Evolutionary conservation across 345 rosid genomes (phyloP).

Genomic region (Populus nigra): DNA sequence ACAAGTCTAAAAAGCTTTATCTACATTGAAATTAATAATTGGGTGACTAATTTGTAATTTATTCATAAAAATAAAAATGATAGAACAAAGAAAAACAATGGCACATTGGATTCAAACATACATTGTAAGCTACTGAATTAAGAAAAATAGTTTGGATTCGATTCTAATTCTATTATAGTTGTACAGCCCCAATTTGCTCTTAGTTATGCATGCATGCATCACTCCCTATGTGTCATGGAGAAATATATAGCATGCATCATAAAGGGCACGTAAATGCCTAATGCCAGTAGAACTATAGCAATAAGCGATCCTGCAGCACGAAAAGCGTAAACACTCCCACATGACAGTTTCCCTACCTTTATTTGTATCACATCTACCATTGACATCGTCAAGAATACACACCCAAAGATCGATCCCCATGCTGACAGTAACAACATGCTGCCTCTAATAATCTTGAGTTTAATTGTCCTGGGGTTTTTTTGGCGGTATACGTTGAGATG

Average conservation of each 20-base stretch:
- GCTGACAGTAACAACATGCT: not conserved
- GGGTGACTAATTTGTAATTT: too few species aligned
- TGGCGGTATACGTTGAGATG: constrained; percentile 7
- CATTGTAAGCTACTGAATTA: too few species aligned
- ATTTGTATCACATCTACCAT: constrained; percentile 23
- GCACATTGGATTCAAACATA: too few species aligned
- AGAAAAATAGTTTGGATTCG: too few species aligned
- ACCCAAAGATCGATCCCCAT: constrained; percentile 7
- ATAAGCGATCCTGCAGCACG: constrained; percentile 16
- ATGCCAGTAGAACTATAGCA: constrained; percentile 21
- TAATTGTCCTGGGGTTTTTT: not conserved
- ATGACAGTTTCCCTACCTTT: constrained; percentile 8
- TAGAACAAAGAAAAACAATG: too few species aligned
- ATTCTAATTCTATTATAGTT: too few species aligned
- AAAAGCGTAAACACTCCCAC: constrained; percentile 9
- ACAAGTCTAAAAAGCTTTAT: too few species aligned
- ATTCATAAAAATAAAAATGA: too few species aligned
- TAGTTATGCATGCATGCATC: not conserved
- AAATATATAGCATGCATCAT: not conserved
- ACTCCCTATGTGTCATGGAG: not conserved
- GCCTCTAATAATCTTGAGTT: not conserved
- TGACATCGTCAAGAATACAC: constrained; percentile 17
- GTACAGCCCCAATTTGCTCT: too few species aligned
- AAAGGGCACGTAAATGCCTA: not conserved
- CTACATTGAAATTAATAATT: too few species aligned